These are phyloP conservation scores for Phytophthora aleatoria DNA, from an alignment of 352 stramenopile species.

Conservation along the genomic window DNA sequence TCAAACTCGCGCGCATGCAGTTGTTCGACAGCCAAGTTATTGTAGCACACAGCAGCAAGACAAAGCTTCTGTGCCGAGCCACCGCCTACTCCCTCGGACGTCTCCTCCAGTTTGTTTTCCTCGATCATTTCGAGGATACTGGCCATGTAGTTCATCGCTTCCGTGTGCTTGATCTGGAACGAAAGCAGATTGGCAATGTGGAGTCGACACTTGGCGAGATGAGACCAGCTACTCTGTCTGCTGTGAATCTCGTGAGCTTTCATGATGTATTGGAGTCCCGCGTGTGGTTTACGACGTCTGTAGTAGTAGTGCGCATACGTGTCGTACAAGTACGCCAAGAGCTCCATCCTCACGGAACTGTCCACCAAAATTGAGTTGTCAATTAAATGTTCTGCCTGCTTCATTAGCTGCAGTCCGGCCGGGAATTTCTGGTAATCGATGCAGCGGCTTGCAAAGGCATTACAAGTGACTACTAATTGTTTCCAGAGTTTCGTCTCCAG, in stretches of 20 bases:
- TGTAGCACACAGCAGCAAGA: conserved; percentile 90
- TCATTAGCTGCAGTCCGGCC: conserved; percentile 81
- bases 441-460: conserved; percentile 85
- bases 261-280: conserved; percentile 83
- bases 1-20: conserved; percentile 86
- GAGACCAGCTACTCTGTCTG: conserved; percentile 72
- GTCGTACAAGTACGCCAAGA: conserved; percentile 86
- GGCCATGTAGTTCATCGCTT: conserved; percentile 80
- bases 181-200: conserved; percentile 83
- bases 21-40: conserved; percentile 93
- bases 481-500: conserved; percentile 85
- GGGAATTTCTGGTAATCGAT: conserved; percentile 87
- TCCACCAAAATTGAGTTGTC: conserved; percentile 75
- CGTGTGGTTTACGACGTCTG: conserved; percentile 75
- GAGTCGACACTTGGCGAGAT: conserved; percentile 91
- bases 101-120: conserved; percentile 83
- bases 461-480: conserved; percentile 91
- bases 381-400: conserved; percentile 78
- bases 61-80: conserved; percentile 90
- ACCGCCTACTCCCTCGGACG: conserved; percentile 26
- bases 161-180: conserved; percentile 72
- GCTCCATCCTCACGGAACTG: conserved; percentile 54
- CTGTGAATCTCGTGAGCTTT: conserved; percentile 87
- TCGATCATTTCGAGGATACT: conserved; percentile 91
- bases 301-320: conserved; percentile 93